Percentiles rank a stretch among this genome's conserved stretches.
These are phyloP conservation scores for Chaetomiaceae sp. DNA, from an alignment of 2,329 filamentous ascomycete genomes.

Conservation along the genomic window DNA sequence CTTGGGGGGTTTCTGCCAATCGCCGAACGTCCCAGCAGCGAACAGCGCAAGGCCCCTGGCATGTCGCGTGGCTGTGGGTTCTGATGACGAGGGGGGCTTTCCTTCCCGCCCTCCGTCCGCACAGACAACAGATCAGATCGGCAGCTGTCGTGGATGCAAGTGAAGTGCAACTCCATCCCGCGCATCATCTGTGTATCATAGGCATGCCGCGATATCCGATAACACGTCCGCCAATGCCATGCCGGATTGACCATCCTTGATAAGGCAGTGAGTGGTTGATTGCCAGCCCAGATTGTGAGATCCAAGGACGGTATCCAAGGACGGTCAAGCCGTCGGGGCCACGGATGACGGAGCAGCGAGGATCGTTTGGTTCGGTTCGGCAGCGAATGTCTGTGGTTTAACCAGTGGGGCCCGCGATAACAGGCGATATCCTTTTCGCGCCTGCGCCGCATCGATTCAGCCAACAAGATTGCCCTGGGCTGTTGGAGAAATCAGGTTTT, in stretches of 20 bases:
- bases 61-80: slow-evolving; percentile 3
- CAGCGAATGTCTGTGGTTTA: neutral
- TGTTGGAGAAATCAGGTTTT: neutral
- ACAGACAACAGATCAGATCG: neutral
- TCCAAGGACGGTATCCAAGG: no score
- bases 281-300: neutral
- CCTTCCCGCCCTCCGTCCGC: neutral
- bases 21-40: neutral
- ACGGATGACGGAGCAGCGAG: neutral
- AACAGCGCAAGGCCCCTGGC: neutral
- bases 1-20: no score
- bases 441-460: neutral
- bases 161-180: neutral
- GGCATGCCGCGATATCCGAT: slow-evolving; percentile 1
- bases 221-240: neutral
- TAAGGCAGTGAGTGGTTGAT: neutral
- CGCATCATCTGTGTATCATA: neutral
- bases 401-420: no score
- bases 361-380: neutral
- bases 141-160: neutral
- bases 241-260: neutral
- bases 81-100: neutral
- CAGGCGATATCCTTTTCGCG: no score
- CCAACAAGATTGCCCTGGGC: neutral
- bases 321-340: no score